Percentiles rank a stretch among this genome's conserved stretches.
phyloP scores from a whole-genome alignment of 2,329 filamentous ascomycete species.

The Neurospora crassa region DNA sequence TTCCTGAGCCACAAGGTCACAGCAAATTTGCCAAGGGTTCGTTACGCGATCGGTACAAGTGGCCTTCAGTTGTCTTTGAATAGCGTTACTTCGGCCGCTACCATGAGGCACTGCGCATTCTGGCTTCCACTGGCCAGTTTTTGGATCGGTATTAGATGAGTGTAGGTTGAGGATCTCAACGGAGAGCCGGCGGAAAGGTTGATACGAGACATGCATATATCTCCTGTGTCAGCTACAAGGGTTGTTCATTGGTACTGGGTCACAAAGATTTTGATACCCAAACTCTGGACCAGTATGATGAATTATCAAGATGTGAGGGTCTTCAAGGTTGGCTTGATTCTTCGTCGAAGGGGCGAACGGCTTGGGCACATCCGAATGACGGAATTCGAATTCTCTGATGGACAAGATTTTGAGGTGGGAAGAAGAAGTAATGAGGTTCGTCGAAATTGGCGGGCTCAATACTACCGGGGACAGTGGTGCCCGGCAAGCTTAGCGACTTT shows the following conservation, averaged over 20 bases:
- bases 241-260: background rate
- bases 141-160: background rate
- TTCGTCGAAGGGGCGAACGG: background rate
- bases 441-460: background rate
- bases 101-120: background rate
- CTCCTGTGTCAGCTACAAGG: background rate
- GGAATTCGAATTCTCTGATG: background rate
- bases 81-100: background rate
- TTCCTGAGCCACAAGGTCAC: background rate
- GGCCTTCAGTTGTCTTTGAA: background rate
- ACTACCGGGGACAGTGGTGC: background rate
- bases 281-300: background rate
- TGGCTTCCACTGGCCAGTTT: background rate
- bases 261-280: background rate
- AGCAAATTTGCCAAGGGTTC: background rate
- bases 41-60: background rate
- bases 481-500: background rate
- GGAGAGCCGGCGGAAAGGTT: background rate
- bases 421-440: background rate
- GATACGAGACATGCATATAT: background rate
- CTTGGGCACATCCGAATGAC: background rate
- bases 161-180: background rate
- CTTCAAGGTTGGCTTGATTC: background rate
- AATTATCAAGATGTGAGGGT: background rate
- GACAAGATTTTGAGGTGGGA: background rate